Conservation (phyloP, 768 basidiomycete species). For the Xerocomus spinulosus region DNA sequence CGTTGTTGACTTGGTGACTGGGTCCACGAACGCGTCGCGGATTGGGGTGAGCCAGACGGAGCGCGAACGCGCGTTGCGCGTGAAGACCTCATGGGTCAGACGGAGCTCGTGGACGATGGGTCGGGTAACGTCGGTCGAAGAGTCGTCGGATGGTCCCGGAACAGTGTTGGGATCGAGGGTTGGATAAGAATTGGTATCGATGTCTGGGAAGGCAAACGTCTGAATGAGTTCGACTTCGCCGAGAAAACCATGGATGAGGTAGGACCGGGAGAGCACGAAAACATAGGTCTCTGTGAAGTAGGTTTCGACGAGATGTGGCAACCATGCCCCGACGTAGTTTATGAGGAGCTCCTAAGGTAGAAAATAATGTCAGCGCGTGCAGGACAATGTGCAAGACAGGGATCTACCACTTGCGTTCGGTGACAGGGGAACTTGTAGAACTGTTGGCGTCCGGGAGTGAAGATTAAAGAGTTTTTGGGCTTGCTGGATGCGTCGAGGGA, state of each 20-base stretch:
- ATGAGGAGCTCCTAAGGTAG: slow-evolving; percentile 10
- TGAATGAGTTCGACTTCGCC: slow-evolving; percentile 18
- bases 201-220: slow-evolving; percentile 18
- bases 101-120: slow-evolving; percentile 11
- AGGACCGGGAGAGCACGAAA: slow-evolving; percentile 14
- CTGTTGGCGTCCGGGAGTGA: slow-evolving; percentile 10
- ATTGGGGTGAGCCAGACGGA: slow-evolving; percentile 14
- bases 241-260: slow-evolving; percentile 8
- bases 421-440: slow-evolving; percentile 23
- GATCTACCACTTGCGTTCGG: slow-evolving; percentile 11
- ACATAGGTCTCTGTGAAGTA: slow-evolving; percentile 14
- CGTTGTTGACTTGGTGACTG: slow-evolving; percentile 9
- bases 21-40: slow-evolving; percentile 9
- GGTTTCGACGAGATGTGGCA: slow-evolving; percentile 16
- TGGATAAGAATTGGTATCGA: not conserved
- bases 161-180: not conserved
- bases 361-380: not conserved
- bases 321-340: slow-evolving; percentile 17
- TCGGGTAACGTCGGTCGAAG: not conserved
- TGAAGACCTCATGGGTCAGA: slow-evolving; percentile 17
- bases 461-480: slow-evolving; percentile 14
- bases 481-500: slow-evolving; percentile 9
- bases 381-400: not conserved
- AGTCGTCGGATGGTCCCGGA: not conserved
- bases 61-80: not conserved